Conservation (phyloP, 2,329 filamentous ascomycete species). For the Juglanconis juglandina region DNA sequence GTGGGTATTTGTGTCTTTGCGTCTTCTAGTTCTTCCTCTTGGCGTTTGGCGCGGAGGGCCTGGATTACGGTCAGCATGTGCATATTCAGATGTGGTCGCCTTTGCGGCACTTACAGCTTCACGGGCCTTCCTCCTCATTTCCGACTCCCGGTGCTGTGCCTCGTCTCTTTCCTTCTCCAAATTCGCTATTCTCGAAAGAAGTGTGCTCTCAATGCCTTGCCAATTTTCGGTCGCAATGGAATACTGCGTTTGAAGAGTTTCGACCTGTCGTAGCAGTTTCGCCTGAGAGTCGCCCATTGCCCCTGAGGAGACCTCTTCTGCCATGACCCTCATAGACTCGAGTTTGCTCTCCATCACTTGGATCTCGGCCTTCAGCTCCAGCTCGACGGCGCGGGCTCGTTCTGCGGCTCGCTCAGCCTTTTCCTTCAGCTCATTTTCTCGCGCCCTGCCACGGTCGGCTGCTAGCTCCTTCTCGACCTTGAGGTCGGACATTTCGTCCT, state of each 20-base stretch:
- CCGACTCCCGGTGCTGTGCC: constrained; percentile 74
- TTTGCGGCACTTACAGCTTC: constrained; percentile 64
- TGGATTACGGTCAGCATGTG: constrained; percentile 35
- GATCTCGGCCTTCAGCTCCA: constrained; percentile 76
- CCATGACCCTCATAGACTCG: constrained; percentile 77
- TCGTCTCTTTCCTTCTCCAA: constrained; percentile 93
- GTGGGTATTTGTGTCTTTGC: constrained; percentile 60
- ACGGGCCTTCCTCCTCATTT: constrained; percentile 83
- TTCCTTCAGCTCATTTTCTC: constrained; percentile 70
- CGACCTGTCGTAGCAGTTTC: constrained; percentile 88
- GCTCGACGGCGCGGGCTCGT: constrained; percentile 62
- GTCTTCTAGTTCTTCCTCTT: constrained; percentile 81
- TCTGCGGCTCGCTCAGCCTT: constrained; percentile 71
- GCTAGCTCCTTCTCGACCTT: constrained; percentile 75
- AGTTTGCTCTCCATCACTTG: constrained; percentile 82
- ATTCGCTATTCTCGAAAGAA: constrained; percentile 71
- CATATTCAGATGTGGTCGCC: neutral
- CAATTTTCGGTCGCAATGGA: constrained; percentile 93
- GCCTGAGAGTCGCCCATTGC: constrained; percentile 78
- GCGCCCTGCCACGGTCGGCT: constrained; percentile 61
- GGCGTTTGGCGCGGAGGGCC: constrained; percentile 60
- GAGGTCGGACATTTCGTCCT: constrained; percentile 60
- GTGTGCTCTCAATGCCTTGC: constrained; percentile 88
- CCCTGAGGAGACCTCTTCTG: constrained; percentile 85
- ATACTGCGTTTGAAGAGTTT: constrained; percentile 94